Evolutionary conservation across 768 basidiomycete species (phyloP), one percentile per base, ranked within the genome.

Genomic region (Chiua virens): DNA sequence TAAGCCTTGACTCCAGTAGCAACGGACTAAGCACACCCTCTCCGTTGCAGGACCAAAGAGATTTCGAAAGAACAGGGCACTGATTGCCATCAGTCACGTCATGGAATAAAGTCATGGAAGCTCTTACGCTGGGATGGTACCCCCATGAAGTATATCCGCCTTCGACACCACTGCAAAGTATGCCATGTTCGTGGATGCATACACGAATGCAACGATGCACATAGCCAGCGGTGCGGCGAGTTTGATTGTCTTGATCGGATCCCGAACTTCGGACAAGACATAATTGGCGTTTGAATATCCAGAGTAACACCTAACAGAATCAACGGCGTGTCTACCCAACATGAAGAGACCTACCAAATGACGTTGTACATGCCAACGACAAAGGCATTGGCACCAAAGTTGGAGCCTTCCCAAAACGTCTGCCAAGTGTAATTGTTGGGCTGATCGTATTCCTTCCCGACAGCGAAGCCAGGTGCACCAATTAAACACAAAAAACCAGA

Each of bases 231-330:
- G 86, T 1, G 83, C 85, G 0, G 87, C 89, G 10, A 77, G 72
- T 59, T 82, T 87, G 62, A 91, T 79, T 1, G 87, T 89, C 37
- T 77, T 74, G 5, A 89, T 77, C 1, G 87, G 89, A 55, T 89
- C 77, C 20, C 75, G 76, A 7, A 87, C 74, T 60, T 91, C 87
- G 4, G 85, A 86, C 5, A 90, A 71, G 0, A 81, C 84, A 55
- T 87, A 88, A 59, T 89, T 88, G 9, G 86, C 86, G 50, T 85
- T 87, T 3, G 81, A 79, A 61, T 88, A 91, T 0, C 88, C 88
- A 42, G 79, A 75, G 61, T 82, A 87, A 0, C 84, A 83, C 86
- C 86, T 87, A 37, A 11, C 25, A 15, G 13, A 47, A 25, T 57
- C 7, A 46, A 43, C 9, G 32, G 15, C 3, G 21, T 6, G 32